phyloP scores from a whole-genome alignment of 1,139 yeast genomes.

The Torulaspora globosa region DNA sequence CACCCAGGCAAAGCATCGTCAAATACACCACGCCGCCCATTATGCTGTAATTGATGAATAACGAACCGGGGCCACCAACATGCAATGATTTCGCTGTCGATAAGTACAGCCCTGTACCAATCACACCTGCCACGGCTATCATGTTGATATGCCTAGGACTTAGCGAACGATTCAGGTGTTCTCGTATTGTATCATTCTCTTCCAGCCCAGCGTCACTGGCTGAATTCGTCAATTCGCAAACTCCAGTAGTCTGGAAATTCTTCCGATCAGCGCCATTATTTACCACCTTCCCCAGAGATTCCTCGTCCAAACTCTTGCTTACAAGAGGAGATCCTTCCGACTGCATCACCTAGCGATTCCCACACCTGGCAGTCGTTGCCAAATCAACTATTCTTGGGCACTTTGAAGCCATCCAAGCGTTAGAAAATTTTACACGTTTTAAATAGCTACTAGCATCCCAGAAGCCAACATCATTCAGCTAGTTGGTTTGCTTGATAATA shows the following conservation, averaged over 20 bases:
- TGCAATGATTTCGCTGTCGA: constrained; percentile 60
- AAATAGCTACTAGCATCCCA: too few relatives aligned
- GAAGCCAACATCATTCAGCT: background rate
- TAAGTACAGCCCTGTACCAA: constrained; percentile 61
- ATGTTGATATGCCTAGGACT: constrained; percentile 53
- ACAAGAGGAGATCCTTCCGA: background rate
- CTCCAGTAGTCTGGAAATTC: background rate
- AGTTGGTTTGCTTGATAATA: background rate
- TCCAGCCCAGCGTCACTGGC: constrained; percentile 2
- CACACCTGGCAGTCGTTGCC: background rate
- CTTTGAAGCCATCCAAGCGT: too few relatives aligned
- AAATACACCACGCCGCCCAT: constrained; percentile 58
- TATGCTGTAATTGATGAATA: constrained; percentile 53
- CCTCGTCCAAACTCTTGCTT: background rate
- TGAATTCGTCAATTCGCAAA: constrained; percentile 3
- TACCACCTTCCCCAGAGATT: background rate
- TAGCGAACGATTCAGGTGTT: constrained; percentile 40
- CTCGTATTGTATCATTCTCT: constrained; percentile 15
- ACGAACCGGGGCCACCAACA: constrained; percentile 61
- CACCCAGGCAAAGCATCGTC: constrained; percentile 61
- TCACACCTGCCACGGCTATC: constrained; percentile 65
- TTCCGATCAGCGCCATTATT: background rate
- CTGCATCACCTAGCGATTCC: background rate
- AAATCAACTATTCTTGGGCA: too few relatives aligned
- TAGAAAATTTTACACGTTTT: too few relatives aligned